Percentiles rank a stretch among this genome's conserved stretches.
Evolutionary conservation across 2,329 filamentous ascomycete species (phyloP).

Genomic region (Verticillium nonalfalfae): DNA sequence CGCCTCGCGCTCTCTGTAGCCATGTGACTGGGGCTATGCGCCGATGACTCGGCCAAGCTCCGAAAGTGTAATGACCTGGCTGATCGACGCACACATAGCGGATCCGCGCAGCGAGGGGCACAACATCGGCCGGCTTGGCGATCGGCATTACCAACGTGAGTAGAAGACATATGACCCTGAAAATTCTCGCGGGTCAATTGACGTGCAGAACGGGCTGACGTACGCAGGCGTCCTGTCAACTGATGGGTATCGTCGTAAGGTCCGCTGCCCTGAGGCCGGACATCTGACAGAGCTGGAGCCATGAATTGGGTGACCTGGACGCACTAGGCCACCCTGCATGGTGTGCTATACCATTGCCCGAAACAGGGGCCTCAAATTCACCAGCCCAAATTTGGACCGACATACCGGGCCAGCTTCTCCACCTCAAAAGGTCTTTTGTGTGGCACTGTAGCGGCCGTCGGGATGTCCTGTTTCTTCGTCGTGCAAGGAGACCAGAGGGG

Average conservation of each 20-base stretch:
- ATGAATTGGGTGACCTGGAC: neutral
- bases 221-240: conserved; percentile 18
- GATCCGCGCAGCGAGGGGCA: conserved; percentile 29
- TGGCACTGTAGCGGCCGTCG: conserved; percentile 16
- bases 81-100: conserved; percentile 17
- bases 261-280: no score
- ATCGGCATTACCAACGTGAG: conserved; percentile 28
- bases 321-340: neutral
- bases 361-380: conserved; percentile 28
- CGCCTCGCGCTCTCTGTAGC: no score
- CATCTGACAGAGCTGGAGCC: no score
- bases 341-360: neutral
- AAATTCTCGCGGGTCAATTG: neutral
- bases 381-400: conserved; percentile 29
- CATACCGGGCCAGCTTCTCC: conserved; percentile 27
- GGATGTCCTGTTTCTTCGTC: conserved; percentile 15
- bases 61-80: neutral
- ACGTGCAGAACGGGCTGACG: neutral
- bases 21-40: neutral
- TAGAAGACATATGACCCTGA: neutral
- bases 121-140: conserved; percentile 27
- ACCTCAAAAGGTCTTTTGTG: conserved; percentile 25
- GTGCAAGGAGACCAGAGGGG: conserved; percentile 7
- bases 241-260: conserved; percentile 28
- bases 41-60: neutral